A percentile compares a stretch with the other conserved stretches of the same genome.
Conservation (phyloP, 768 basidiomycete species). For the Mycena leptocephala region DNA sequence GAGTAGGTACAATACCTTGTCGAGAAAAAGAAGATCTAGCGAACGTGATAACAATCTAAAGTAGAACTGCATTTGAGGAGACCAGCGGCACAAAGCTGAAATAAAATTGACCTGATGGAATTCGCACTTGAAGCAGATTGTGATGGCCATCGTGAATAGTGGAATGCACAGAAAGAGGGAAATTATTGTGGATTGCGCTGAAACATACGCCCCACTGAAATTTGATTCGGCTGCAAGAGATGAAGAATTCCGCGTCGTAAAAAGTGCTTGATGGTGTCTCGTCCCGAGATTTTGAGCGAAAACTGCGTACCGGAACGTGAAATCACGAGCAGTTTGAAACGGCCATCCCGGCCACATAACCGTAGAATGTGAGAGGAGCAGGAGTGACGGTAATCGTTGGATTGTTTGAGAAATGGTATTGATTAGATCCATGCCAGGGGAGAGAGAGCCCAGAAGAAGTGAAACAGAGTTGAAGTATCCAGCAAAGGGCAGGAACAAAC, state of each 20-base stretch:
- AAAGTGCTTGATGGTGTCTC: conserved; percentile 6
- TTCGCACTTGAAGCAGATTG: conserved; percentile 4
- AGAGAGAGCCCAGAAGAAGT: not conserved
- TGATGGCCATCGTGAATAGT: not conserved
- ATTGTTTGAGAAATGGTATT: conserved; percentile 2
- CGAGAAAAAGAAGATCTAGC: not conserved
- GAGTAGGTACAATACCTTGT: not conserved
- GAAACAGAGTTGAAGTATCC: not conserved
- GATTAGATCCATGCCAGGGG: conserved; percentile 2
- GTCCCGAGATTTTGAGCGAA: not conserved
- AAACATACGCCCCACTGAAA: not conserved
- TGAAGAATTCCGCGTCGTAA: conserved; percentile 1
- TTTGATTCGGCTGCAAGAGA: not conserved
- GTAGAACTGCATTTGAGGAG: conserved; percentile 7
- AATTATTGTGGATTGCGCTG: conserved; percentile 2
- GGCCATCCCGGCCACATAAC: not conserved
- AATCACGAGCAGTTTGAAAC: conserved; percentile 12
- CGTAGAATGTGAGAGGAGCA: not conserved
- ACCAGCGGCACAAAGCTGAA: not conserved
- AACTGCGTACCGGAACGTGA: not conserved
- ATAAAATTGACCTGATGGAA: not conserved
- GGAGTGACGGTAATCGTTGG: not conserved
- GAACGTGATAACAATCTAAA: not conserved
- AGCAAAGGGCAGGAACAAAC: too few relatives aligned
- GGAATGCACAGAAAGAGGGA: not conserved